These are phyloP conservation scores for Podila epigama DNA, from an alignment of 192 early-diverging fungal species.

Conservation along the genomic window DNA sequence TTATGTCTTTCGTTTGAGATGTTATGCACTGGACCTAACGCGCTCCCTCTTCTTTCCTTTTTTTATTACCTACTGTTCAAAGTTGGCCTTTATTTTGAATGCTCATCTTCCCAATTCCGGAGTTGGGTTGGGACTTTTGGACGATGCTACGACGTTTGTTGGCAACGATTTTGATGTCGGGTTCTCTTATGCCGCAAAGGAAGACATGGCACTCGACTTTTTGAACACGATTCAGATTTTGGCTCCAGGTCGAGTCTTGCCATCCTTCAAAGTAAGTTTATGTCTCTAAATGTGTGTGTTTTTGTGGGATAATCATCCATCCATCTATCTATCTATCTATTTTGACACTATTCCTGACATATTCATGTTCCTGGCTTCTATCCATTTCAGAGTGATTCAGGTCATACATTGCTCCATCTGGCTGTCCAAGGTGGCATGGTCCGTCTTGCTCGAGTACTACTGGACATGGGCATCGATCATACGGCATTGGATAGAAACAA, in stretches of 20 bases:
- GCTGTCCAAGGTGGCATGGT: constrained; percentile 27
- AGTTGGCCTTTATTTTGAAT: constrained; percentile 34
- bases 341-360: not conserved
- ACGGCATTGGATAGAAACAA: constrained; percentile 46
- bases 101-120: constrained; percentile 11
- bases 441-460: constrained; percentile 15
- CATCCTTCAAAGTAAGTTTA: constrained; percentile 26
- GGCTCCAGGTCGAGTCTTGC: constrained; percentile 34
- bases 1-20: not conserved
- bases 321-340: not conserved
- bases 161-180: constrained; percentile 35
- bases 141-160: constrained; percentile 21
- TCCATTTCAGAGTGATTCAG: constrained; percentile 40
- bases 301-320: not conserved
- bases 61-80: too few species aligned
- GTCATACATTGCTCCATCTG: constrained; percentile 35
- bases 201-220: constrained; percentile 41
- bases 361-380: too few species aligned
- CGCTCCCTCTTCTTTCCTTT: not conserved
- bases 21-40: not conserved
- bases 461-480: constrained; percentile 46
- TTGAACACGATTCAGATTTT: constrained; percentile 28
- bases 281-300: not conserved
- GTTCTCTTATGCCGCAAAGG: constrained; percentile 22
- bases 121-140: constrained; percentile 23